phyloP scores from a whole-genome alignment of 805 yeast species.

The Suhomyces sp. region DNA sequence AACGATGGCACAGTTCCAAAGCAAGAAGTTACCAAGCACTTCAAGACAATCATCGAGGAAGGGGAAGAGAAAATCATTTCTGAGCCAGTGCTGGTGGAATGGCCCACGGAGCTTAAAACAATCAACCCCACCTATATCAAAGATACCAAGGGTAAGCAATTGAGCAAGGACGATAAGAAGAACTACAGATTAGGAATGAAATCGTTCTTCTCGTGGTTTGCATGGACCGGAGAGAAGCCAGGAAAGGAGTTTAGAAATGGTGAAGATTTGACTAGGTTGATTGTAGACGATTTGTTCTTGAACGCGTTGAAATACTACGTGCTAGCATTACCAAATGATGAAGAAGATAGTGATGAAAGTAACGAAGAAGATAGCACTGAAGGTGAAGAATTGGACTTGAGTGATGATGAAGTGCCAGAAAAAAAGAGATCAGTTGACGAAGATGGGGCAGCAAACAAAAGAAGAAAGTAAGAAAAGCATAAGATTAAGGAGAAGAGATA shows the following conservation, averaged over 20 bases:
- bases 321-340: conserved; percentile 66
- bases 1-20: conserved; percentile 48
- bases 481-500: conserved; percentile 2
- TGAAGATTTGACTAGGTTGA: conserved; percentile 68
- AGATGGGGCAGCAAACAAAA: conserved; percentile 20
- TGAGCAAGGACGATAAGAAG: conserved; percentile 54
- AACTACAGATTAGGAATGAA: conserved; percentile 71
- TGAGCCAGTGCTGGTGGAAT: conserved; percentile 51
- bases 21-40: conserved; percentile 61
- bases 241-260: conserved; percentile 79
- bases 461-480: conserved; percentile 7
- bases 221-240: conserved; percentile 77
- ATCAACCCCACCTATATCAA: conserved; percentile 57
- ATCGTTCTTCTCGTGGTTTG: conserved; percentile 84
- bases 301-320: conserved; percentile 81
- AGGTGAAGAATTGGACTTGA: conserved; percentile 52
- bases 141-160: conserved; percentile 32
- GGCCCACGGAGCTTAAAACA: conserved; percentile 66
- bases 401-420: conserved; percentile 48
- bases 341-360: conserved; percentile 40
- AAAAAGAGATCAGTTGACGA: conserved; percentile 2
- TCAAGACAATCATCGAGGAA: conserved; percentile 47
- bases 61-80: conserved; percentile 60
- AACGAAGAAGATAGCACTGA: conserved; percentile 37
- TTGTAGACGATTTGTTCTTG: conserved; percentile 81